A percentile compares a stretch with the other conserved stretches of the same genome.
Conservation (phyloP, 1,284 basidiomycete genomes). For the Uromyces viciae-fabae region DNA sequence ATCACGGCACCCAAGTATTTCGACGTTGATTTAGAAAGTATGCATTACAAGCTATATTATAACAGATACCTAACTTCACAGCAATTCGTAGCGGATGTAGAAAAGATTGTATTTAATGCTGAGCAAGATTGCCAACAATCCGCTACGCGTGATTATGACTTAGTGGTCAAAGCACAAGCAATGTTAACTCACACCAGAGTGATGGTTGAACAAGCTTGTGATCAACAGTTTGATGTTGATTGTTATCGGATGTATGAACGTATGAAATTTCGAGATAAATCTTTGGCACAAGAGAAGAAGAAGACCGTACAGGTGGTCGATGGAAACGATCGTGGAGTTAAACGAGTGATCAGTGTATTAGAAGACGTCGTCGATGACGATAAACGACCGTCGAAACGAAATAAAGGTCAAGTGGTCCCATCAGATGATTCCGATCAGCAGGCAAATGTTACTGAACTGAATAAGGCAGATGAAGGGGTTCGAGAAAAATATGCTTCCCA, state of each 20-base stretch:
- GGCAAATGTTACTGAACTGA: neutral
- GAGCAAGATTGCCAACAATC: conserved; percentile 58
- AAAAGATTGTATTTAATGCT: conserved; percentile 85
- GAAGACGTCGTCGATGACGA: neutral
- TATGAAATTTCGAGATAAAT: conserved; percentile 67
- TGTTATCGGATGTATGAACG: conserved; percentile 83
- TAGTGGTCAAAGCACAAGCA: conserved; percentile 68
- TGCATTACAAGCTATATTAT: conserved; percentile 80
- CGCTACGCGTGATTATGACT: conserved; percentile 47
- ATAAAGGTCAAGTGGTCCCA: neutral
- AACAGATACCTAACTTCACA: conserved; percentile 81
- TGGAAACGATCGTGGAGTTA: conserved; percentile 50
- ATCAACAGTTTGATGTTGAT: conserved; percentile 73
- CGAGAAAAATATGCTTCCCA: neutral
- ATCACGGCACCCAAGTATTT: conserved; percentile 57
- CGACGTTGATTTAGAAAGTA: conserved; percentile 83
- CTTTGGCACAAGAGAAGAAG: conserved; percentile 61
- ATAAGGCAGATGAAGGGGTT: neutral
- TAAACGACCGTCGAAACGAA: conserved; percentile 30
- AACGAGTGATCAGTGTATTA: conserved; percentile 27
- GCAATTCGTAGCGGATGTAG: conserved; percentile 81
- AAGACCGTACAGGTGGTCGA: conserved; percentile 58
- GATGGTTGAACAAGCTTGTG: conserved; percentile 78
- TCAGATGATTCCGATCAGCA: neutral
- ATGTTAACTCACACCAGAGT: conserved; percentile 84